Evolutionary conservation across 495 filamentous ascomycete genomes (phyloP).

Genomic region (Penicillium canariense): DNA sequence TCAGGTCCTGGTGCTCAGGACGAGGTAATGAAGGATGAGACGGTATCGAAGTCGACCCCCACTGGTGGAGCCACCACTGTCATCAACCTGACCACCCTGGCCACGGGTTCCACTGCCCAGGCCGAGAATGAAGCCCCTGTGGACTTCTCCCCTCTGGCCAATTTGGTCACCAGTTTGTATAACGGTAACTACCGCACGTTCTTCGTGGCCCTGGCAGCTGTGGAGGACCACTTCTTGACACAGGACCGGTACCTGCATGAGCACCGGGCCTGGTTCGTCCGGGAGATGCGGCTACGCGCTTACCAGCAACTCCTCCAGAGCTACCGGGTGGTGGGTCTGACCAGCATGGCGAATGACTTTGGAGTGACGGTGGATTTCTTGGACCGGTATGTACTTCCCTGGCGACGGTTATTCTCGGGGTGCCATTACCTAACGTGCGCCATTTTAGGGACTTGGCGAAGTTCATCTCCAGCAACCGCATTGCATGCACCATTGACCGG

Average conservation of each 20-base stretch:
- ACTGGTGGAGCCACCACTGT: constrained; percentile 55
- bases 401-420: neutral
- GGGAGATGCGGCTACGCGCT: constrained; percentile 93
- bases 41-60: constrained; percentile 51
- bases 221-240: constrained; percentile 90
- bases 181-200: constrained; percentile 88
- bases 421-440: constrained; percentile 7
- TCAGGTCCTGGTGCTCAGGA: constrained; percentile 76
- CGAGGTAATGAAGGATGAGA: constrained; percentile 72
- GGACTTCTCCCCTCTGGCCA: constrained; percentile 79
- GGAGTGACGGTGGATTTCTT: constrained; percentile 94
- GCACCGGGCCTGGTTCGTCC: constrained; percentile 92
- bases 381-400: constrained; percentile 64
- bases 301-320: constrained; percentile 97
- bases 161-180: constrained; percentile 87
- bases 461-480: constrained; percentile 92
- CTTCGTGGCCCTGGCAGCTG: constrained; percentile 84
- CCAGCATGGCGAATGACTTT: constrained; percentile 94
- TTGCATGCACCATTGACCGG: constrained; percentile 95
- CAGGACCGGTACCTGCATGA: constrained; percentile 93
- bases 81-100: constrained; percentile 82
- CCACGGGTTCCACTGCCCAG: constrained; percentile 61
- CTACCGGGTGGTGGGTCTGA: constrained; percentile 92
- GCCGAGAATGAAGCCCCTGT: constrained; percentile 71
- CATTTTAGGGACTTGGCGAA: constrained; percentile 80